These are phyloP conservation scores for Iris macrosiphon DNA, from an alignment of 106 monocot genomes.

Conservation along the genomic window DNA sequence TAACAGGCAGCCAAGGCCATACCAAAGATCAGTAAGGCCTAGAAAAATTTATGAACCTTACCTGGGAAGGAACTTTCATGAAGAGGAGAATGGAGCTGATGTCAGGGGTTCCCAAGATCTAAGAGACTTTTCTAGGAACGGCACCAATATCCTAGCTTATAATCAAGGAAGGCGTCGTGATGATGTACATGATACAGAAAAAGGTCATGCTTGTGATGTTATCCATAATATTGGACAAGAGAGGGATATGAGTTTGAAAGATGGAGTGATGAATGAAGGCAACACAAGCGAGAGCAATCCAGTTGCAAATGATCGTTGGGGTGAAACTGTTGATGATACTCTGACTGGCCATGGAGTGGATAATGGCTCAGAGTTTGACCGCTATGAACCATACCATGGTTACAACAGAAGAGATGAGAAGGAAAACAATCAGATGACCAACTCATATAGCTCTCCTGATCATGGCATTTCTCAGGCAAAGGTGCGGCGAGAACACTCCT, in stretches of 20 bases:
- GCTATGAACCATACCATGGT: conserved; percentile 61
- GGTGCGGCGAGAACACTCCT: conserved; percentile 11
- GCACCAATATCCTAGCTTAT: conserved; percentile 2
- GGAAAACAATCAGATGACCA: conserved; percentile 13
- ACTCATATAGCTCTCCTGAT: conserved; percentile 20
- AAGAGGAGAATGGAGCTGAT: conserved; percentile 12
- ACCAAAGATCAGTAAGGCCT: conserved; percentile 19
- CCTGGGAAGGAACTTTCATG: conserved; percentile 18
- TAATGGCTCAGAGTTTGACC: conserved; percentile 38
- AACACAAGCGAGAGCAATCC: conserved; percentile 11
- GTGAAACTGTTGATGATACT: conserved; percentile 14
- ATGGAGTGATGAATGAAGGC: conserved; percentile 4
- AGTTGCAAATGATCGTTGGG: conserved; percentile 48
- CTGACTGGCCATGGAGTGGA: conserved; percentile 5
- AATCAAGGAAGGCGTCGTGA: conserved; percentile 3
- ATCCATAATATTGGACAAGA: conserved; percentile 13
- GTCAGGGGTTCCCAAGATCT: conserved; percentile 10
- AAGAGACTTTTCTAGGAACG: conserved; percentile 7
- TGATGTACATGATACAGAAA: conserved; percentile 22
- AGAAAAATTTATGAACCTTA: conserved; percentile 28
- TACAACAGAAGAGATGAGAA: conserved; percentile 20
- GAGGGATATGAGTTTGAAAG: conserved; percentile 15
- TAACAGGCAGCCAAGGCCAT: conserved; percentile 43
- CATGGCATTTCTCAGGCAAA: conserved; percentile 15
- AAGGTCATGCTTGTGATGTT: conserved; percentile 6